Base-by-base conservation (phyloP, 495 filamentous ascomycete species). In the Penicillium bialowiezense region DNA sequence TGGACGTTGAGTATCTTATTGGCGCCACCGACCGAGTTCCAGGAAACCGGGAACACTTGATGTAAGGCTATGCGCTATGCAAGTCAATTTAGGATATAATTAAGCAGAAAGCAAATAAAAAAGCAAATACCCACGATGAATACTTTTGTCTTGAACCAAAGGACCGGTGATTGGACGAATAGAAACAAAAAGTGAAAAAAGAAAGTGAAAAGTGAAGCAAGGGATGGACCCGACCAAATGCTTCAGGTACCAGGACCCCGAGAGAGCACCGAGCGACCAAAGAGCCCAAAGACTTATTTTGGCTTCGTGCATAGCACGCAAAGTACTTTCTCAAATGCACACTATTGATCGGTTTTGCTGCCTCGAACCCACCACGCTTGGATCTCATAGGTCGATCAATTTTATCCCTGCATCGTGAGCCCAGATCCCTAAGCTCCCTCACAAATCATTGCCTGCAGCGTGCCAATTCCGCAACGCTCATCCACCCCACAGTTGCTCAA, bases 1-100 rank as follows among this genome's bases (percentile, higher is more conserved):
- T 54, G 38, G 44, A 43, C 41, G 29, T 37, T 47, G 13, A 41
- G 40, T 12, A n/a, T 42, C 41, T 54, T 52, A 48, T 37, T 51
- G 46, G 47, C 20, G 50, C 48, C 41, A 53, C 46, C 15, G 17
- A 39, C 18, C 43, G 13, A 43, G 53, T 60, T 52, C 50, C 53
- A 43, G 59, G 44, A 35, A 57, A 32, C 43, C 53, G 59, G 52
- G 48, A 56, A 34, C 7, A 38, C 40, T 24, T 21, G 15, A 63
- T 51, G 59, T 53, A 63, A 63, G 59, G 59, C 20, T 44, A 60
- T 54, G 56, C 52, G 56, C 56, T 51, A 57, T 60, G 59, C 59
- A 28, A 59, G 53, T 55, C 59, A 60, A 41, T 34, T 31, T 40
- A 37, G 56, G 44, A 24, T 44, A 41, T 31, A 33, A 46, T n/a